Base-by-base conservation (phyloP, 1,284 basidiomycete species). In the Boletus semigastroideus region DNA sequence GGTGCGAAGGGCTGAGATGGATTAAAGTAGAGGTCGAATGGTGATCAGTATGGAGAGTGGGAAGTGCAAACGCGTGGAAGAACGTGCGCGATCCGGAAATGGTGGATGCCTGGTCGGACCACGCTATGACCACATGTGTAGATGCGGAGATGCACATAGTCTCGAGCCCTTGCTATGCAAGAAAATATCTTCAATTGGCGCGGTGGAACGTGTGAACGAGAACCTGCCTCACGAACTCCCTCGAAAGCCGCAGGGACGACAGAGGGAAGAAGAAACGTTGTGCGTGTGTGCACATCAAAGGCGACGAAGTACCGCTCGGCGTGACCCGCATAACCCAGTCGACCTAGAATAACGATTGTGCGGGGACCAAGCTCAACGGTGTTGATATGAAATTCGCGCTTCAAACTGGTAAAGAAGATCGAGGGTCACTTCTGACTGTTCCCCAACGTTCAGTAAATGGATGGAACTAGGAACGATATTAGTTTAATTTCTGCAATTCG, bases 371-470 rank as follows among this genome's bases (percentile, higher is more conserved):
- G 47, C 20, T 48, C 22, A n/a, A 63, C 48, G 17, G 4, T 7
- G 4, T 25, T 19, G 34, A 58, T 17, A 11, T 19, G n/a, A 14
- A 16, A 22, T 22, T 22, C 30, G 37, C 49, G 52, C 17, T 38
- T 63, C 45, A 27, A 56, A 52, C 14, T 52, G 58, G 27, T 52
- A 30, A 36, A 60, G 42, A 36, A 63, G 59, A 20, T 59, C 55
- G 19, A 60, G 38, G 5, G 42, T 44, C 14, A 56, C 22, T 14
- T 48, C 42, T 2, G 40, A 44, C 20, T 31, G 39, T 5, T 43
- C 42, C 19, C 3, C 19, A 7, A 36, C 34, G n/a, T 36, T 13
- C 7, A 36, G 13, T 10, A 13, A 31, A 31, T 31, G 13, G 13
- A 31, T 31, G 2, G 30, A 60, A 34, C 59, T 60, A 33, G 34